These are phyloP conservation scores for Lentinula edodes DNA, from an alignment of 768 basidiomycete species.

Conservation along the genomic window DNA sequence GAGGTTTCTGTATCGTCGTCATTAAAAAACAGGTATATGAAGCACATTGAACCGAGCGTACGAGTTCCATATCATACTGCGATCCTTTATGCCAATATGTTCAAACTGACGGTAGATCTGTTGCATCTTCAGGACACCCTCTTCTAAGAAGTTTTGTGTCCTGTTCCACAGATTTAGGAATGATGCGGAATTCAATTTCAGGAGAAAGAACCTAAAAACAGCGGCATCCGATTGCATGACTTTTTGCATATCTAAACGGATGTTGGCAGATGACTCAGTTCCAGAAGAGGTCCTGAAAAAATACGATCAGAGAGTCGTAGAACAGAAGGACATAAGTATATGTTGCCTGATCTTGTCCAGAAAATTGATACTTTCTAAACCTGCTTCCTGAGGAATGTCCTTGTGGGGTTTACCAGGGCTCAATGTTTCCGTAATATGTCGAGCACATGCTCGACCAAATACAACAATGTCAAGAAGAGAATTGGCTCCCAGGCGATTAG, in stretches of 20 bases:
- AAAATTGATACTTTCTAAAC: slow-evolving; percentile 76
- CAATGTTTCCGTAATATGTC: slow-evolving; percentile 91
- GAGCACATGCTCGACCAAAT: slow-evolving; percentile 96
- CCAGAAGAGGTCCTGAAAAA: slow-evolving; percentile 69
- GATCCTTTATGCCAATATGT: slow-evolving; percentile 93
- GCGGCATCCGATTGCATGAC: slow-evolving; percentile 98
- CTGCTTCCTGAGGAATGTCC: slow-evolving; percentile 79
- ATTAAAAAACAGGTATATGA: not conserved
- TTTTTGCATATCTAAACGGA: slow-evolving; percentile 96
- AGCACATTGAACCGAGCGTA: slow-evolving; percentile 31
- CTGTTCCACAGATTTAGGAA: slow-evolving; percentile 26
- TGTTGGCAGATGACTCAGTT: slow-evolving; percentile 77
- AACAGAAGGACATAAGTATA: too few species aligned
- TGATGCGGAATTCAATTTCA: not conserved
- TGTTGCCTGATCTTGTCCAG: slow-evolving; percentile 74
- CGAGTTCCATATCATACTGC: slow-evolving; percentile 99
- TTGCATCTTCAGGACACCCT: slow-evolving; percentile 84
- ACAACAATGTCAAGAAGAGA: slow-evolving; percentile 98
- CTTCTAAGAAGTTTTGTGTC: slow-evolving; percentile 83
- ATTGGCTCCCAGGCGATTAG: slow-evolving; percentile 99
- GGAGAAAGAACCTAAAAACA: slow-evolving; percentile 70
- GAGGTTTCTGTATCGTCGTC: slow-evolving; percentile 59
- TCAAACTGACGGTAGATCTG: slow-evolving; percentile 84
- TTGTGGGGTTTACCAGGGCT: slow-evolving; percentile 90
- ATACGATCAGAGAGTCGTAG: not conserved